A percentile compares a stretch with the other conserved stretches of the same genome.
phyloP scores from a whole-genome alignment of 2,329 filamentous ascomycete species.

The Alternaria sp. region DNA sequence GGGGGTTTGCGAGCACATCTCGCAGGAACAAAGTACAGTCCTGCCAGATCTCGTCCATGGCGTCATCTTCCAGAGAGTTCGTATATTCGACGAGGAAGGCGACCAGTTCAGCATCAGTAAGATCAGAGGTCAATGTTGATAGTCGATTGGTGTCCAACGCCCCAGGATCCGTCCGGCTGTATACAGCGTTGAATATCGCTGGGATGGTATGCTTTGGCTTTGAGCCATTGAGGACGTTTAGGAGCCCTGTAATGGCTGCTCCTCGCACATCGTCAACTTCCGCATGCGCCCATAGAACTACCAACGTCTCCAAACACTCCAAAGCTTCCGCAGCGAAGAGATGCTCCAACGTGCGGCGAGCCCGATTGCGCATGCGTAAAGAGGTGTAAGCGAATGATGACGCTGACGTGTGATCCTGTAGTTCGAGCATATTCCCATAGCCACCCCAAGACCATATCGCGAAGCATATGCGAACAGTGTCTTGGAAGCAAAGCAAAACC shows the following conservation, averaged over 20 bases:
- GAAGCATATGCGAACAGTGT: constrained; percentile 90
- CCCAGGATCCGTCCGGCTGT: constrained; percentile 86
- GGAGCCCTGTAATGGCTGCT: constrained; percentile 77
- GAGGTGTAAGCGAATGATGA: constrained; percentile 93
- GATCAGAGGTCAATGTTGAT: constrained; percentile 84
- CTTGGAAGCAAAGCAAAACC: constrained; percentile 94
- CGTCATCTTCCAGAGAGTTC: constrained; percentile 89
- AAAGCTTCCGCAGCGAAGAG: constrained; percentile 90
- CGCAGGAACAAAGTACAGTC: constrained; percentile 91
- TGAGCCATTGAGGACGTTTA: constrained; percentile 90
- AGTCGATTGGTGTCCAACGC: constrained; percentile 80
- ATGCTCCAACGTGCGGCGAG: constrained; percentile 86
- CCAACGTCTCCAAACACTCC: constrained; percentile 90
- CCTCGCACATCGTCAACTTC: constrained; percentile 59
- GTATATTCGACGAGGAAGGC: constrained; percentile 91
- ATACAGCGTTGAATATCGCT: constrained; percentile 93
- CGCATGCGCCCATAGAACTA: constrained; percentile 77
- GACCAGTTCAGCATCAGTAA: constrained; percentile 83
- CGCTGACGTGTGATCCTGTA: constrained; percentile 69
- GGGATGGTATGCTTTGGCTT: constrained; percentile 90
- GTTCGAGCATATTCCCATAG: constrained; percentile 62
- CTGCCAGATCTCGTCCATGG: constrained; percentile 97
- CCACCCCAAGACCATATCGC: constrained; percentile 93
- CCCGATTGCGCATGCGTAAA: constrained; percentile 86
- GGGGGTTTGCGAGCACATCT: constrained; percentile 89